Conservation (phyloP, 2,329 filamentous ascomycete species). For the Talaromyces amestolkiae region DNA sequence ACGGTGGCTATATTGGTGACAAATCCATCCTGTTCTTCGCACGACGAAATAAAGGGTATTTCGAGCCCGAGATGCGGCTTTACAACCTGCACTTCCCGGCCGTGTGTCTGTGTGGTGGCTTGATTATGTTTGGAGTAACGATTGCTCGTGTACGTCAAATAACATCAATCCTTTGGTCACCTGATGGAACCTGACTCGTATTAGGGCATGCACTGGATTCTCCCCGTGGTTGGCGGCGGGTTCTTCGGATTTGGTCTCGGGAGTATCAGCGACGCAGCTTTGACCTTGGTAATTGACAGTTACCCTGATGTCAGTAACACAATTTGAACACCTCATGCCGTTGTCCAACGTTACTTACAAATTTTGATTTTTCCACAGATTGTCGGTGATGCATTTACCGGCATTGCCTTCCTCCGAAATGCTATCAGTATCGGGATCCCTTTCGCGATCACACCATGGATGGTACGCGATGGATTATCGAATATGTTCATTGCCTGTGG, state of each 20-base stretch:
- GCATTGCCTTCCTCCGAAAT: constrained; percentile 32
- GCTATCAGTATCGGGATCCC: constrained; percentile 32
- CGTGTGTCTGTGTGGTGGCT: constrained; percentile 41
- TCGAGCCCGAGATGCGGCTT: constrained; percentile 52
- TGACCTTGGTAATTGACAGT: constrained; percentile 39
- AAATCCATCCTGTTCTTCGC: constrained; percentile 43
- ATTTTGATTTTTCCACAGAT: constrained; percentile 11
- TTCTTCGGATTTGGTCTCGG: constrained; percentile 43
- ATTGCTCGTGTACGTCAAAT: constrained; percentile 32
- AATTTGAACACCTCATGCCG: background rate
- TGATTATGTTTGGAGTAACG: constrained; percentile 45
- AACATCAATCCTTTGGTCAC: background rate
- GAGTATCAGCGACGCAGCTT: constrained; percentile 37
- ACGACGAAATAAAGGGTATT: constrained; percentile 46
- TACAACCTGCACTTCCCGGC: constrained; percentile 35
- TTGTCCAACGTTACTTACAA: background rate
- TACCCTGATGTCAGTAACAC: constrained; percentile 35
- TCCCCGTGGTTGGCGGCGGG: constrained; percentile 37
- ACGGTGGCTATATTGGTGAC: constrained; percentile 43
- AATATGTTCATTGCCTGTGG: constrained; percentile 24
- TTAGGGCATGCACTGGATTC: constrained; percentile 47
- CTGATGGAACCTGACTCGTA: background rate
- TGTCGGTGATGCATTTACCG: constrained; percentile 21
- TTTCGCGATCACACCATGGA: constrained; percentile 33
- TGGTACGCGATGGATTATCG: constrained; percentile 23